Conservation (phyloP, 495 filamentous ascomycete species). For the Talaromyces nanjingensis region DNA sequence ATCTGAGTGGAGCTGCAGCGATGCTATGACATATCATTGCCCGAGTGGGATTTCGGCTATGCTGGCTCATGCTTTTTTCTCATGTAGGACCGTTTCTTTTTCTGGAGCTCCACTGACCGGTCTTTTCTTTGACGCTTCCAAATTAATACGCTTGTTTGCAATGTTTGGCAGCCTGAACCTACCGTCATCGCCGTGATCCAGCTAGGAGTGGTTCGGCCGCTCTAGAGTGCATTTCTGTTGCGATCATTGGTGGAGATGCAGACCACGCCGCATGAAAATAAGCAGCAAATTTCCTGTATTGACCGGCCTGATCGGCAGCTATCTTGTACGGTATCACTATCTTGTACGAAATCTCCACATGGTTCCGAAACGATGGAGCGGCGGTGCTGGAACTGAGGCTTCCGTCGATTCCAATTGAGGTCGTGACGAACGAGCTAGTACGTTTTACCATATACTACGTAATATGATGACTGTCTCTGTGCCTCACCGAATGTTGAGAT, state of each 20-base stretch:
- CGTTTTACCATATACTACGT: background rate
- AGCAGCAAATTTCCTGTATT: slow-evolving; percentile 1
- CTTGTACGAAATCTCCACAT: slow-evolving; percentile 2
- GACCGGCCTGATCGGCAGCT: background rate
- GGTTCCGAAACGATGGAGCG: background rate
- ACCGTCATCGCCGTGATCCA: background rate
- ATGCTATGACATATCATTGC: slow-evolving; percentile 1
- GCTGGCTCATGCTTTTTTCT: background rate
- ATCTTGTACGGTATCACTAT: background rate
- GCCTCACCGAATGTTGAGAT: background rate
- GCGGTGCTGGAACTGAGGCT: slow-evolving; percentile 1
- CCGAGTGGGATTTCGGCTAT: background rate
- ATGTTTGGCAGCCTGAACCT: background rate
- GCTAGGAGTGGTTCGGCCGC: background rate
- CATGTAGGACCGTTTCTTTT: slow-evolving; percentile 1
- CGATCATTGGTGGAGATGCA: background rate
- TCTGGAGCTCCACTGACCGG: background rate
- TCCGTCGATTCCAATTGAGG: background rate
- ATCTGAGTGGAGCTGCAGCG: background rate
- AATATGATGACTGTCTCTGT: background rate
- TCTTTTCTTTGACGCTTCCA: background rate
- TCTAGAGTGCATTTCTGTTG: background rate
- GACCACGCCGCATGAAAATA: background rate
- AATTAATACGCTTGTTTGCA: background rate
- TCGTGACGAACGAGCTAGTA: background rate